Evolutionary conservation across 768 basidiomycete genomes (phyloP), one percentile per base, ranked within the genome.

Genomic region (Cystobasidium tubakii): DNA sequence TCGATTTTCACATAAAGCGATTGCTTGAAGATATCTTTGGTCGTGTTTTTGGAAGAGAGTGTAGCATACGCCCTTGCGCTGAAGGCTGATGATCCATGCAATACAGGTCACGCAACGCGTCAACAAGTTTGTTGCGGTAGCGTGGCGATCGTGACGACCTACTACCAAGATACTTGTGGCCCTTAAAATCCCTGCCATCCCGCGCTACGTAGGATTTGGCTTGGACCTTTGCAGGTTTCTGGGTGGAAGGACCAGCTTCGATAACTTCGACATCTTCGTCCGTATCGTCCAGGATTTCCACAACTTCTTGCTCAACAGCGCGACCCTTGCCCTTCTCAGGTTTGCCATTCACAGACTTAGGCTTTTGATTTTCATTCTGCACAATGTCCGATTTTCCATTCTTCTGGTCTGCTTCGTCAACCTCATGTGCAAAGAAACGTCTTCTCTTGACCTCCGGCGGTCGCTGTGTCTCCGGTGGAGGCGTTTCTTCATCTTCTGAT

Each of bases 101-200:
- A n/a, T n/a, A n/a, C n/a, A n/a, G n/a, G n/a, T n/a, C n/a, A n/a
- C n/a, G n/a, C n/a, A n/a, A n/a, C n/a, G n/a, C n/a, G n/a, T n/a
- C n/a, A n/a, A 44, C 44, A 34, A 39, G 6, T 21, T 3, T 43
- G 2, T 17, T 33, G 13, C 9, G 9, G 66, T 69, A 9, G 42
- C 7, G 9, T 23, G 9, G 63, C 63, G 25, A 27, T 46, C 31
- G 25, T 2, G 10, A 66, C 65, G 27, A 54, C 66, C 31, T 31
- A 69, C 66, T 46, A 23, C 66, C 66, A 39, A 69, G 55, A 27
- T 69, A 69, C 19, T 39, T 25, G 7, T 69, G 34, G 29, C 66
- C 66, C 42, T 19, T 53, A 29, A 69, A 69, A 33, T 69, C 66
- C 36, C 55, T 69, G 29, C 66, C 66, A 31, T 69, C 46, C 21